Base-by-base conservation (phyloP, 768 basidiomycete genomes). In the Tulasnella sp. region DNA sequence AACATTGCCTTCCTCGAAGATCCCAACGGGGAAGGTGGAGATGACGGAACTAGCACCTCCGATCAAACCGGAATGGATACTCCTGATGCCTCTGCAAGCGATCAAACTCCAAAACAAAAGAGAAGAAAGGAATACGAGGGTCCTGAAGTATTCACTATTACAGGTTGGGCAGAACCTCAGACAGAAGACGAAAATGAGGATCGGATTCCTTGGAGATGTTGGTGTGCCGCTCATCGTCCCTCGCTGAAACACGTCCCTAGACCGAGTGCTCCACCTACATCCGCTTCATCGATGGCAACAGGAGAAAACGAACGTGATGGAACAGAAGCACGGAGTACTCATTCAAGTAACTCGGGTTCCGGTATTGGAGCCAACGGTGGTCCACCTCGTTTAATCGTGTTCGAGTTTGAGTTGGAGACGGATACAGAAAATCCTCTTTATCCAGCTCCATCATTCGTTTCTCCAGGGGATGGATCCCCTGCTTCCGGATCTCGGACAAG, bases 371-470 rank as follows among this genome's bases (percentile, higher is more conserved):
- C 53, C 27, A 2, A n/a, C 48, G 13, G 45, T 45, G 3, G n/a
- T 61, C 46, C 55, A 4, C 61, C 61, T 9, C 66, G 63, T 49
- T 60, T 81, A 42, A 74, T 86, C 56, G 69, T 86, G 22, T 71
- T 88, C 63, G 86, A 90, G 61, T 83, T 88, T 56, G 87, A 90
- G 61, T 70, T 86, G 20, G 84, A 86, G 60, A 64, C 68, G 27
- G 86, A 88, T 61, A 56, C 58, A 0, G 64, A 79, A 59, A 88
- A 87, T 56, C 85, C 86, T 0, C 64, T 86, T 3, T 81, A 81
- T 60, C 77, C 77, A 7, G n/a, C n/a, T 66, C 71, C 35, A 58
- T 63, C 48, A 53, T 60, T 24, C n/a, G 24, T 20, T 45, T 53
- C 43, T n/a, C 24, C 5, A 16, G 22, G 33, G 10, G 41, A 45